Evolutionary conservation across 1,284 basidiomycete genomes (phyloP), one percentile per base, ranked within the genome.

Genomic region (Athelia psychrophila): DNA sequence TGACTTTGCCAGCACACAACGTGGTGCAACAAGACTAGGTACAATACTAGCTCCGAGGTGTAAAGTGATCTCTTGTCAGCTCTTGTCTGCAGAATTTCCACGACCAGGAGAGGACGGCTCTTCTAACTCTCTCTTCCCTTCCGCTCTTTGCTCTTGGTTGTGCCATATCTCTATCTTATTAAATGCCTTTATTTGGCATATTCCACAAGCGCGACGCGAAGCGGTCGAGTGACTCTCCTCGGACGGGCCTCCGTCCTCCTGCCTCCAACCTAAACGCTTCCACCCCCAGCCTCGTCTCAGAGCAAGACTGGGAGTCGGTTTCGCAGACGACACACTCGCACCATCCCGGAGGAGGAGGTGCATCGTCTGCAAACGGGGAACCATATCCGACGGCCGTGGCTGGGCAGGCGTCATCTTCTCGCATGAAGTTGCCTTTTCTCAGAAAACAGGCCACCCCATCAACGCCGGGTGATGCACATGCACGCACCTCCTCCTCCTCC

Each of bases 381-480:
- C 38, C 6, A 8, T n/a, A 6, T 8, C 38, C 38, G n/a, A 42
- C n/a, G 38, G 6, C 38, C 38, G 20, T 30, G 27, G 27, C 27
- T 30, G 27, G 27, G 6, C 27, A 30, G 27, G 27, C 44, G 44
- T 47, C 44, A n/a, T 23, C 44, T 6, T 19, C 22, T 35, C 19
- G n/a, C 23, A 32, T 48, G 25, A 48, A 48, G 19, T 32, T 48
- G 33, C 64, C 65, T 27, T 69, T 70, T 24, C 65, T 66, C 10
- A 59, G 65, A 48, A 70, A 54, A 45, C 44, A 27, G 2, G 44
- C 10, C 6, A 23, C 44, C 10, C n/a, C 16, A 4, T 13, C 20
- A 53, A n/a, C n/a, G n/a, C n/a, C n/a, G n/a, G n/a, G n/a, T n/a
- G n/a, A n/a, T n/a, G n/a, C n/a, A n/a, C n/a, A n/a, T n/a, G n/a